Percentiles rank a stretch among this genome's conserved stretches.
Evolutionary conservation across 352 stramenopile genomes (phyloP).

Genomic region (Phytopythium kandeliae): DNA sequence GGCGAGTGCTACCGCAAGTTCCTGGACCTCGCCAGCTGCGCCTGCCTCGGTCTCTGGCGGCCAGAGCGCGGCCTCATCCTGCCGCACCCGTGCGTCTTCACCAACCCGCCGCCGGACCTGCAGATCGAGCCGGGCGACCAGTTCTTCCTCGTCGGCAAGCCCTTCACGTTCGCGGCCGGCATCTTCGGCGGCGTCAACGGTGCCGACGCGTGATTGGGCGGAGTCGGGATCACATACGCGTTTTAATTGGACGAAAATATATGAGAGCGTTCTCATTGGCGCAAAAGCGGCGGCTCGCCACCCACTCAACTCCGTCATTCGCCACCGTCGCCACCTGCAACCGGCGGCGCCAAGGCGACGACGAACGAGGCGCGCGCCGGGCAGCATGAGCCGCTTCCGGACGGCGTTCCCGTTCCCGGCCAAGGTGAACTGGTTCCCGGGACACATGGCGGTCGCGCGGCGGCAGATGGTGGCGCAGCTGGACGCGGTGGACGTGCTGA

Average conservation of each 20-base stretch:
- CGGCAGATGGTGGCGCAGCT: conserved; percentile 80
- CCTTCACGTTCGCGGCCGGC: conserved; percentile 35
- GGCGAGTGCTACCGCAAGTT: conserved; percentile 64
- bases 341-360: not conserved
- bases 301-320: too few relatives aligned
- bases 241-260: conserved; percentile 5
- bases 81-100: conserved; percentile 65
- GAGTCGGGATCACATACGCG: not conserved
- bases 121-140: conserved; percentile 51
- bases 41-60: conserved; percentile 60
- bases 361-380: too few relatives aligned
- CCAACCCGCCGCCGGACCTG: conserved; percentile 47
- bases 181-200: conserved; percentile 21
- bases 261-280: conserved; percentile 11
- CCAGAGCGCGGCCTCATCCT: conserved; percentile 41
- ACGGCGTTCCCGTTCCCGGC: conserved; percentile 69
- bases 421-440: conserved; percentile 88
- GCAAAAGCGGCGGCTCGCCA: not conserved
- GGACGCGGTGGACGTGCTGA: conserved; percentile 74
- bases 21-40: conserved; percentile 57
- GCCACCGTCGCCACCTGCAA: too few relatives aligned
- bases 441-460: conserved; percentile 78
- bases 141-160: conserved; percentile 68
- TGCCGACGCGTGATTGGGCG: conserved; percentile 1
- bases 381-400: conserved; percentile 59